Base-by-base conservation (phyloP, 352 stramenopile species). In the Phytophthora pinifolia region DNA sequence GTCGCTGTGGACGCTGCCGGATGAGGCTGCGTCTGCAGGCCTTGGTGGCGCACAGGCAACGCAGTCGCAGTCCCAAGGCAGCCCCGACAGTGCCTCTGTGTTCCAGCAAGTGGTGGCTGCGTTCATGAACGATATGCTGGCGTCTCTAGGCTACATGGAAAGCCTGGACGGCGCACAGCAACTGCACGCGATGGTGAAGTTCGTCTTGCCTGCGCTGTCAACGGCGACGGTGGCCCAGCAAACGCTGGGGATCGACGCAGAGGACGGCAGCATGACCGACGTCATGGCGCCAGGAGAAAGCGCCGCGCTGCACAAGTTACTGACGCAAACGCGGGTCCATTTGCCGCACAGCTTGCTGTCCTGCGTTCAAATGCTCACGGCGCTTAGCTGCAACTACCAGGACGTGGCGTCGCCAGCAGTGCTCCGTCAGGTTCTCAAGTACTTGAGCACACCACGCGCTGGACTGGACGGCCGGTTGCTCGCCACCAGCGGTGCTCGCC, bases 121-220 rank as follows among this genome's bases (percentile, higher is more conserved):
- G 30, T 89, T 89, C 54, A 36, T 89, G 30, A 71, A 85, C 15
- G 73, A 88, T 9, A 70, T 81, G 53, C 49, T 89, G 8, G 62
- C 63, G 3, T 67, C 65, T 15, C 45, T 89, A 35, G 73, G 76
- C 4, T 89, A 82, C 41, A 65, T 84, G 29, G 70, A 87, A 12
- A 71, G 72, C 14, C 46, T 84, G 1, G 66, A 78, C 12, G 56
- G 63, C 10, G 41, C 54, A 1, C 67, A 72, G 27, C 70, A 88
- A 32, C 46, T 89, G 27, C 67, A 86, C 35, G 76, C 73, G 3
- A 89, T 89, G 77, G 73, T 80, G 14, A 83, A 80, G 38, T 77
- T 89, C 22, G 67, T 88, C 9, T 45, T 72, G 3, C 76, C 79
- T 32, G 68, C 77, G 44, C 57, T 88, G 2, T 67, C 66, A 9